Evolutionary conservation across 2,329 filamentous ascomycete species (phyloP), one percentile per base, ranked within the genome.

Genomic region (Zalaria obscura): DNA sequence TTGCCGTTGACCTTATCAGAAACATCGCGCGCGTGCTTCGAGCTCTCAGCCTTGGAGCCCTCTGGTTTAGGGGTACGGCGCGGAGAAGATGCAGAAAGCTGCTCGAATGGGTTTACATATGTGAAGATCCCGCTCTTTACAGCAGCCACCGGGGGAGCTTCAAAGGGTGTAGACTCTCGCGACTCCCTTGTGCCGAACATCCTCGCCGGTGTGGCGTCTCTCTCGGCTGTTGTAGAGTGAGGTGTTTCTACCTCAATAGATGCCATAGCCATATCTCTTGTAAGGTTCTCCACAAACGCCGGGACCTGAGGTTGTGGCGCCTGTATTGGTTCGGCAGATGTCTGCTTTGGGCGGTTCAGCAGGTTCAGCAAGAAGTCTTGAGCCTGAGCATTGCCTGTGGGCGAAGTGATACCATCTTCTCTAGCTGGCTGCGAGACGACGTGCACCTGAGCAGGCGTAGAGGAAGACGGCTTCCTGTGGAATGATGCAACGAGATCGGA

Each of bases 351-450:
- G 38, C 82, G 79, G 55, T 87, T 91, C 48, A 98, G 73, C 44
- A 96, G 70, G 52, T 85, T 82, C 47, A 96, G 76, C 38, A 98
- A 70, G 55, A 91, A 83, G 48, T 89, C 80, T 60, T 93, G 83
- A 4, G 87, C 84, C 60, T 93, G 83, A 4, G 87, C 84, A 58
- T 86, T 80, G 37, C 76, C 71, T 37, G 58, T 48, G 32, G 59
- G 48, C 11, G 51, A 50, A 9, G 55, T 49, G 32, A 54, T 46
- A 37, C 35, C 39, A 25, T 38, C 41, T 11, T 5, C 34, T 28
- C 27, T 38, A 33, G 11, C 38, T n/a, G 40, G 39, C 35, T 42
- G 25, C 38, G 40, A 31, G 34, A 41, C 34, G 36, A 11, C 31
- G 49, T 28, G 54, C 50, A 42, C 50, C 38, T 36, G 56, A 49